Evolutionary conservation across 2,329 filamentous ascomycete genomes (phyloP), one percentile per base, ranked within the genome.

Genomic region (Remersonia thermophila): DNA sequence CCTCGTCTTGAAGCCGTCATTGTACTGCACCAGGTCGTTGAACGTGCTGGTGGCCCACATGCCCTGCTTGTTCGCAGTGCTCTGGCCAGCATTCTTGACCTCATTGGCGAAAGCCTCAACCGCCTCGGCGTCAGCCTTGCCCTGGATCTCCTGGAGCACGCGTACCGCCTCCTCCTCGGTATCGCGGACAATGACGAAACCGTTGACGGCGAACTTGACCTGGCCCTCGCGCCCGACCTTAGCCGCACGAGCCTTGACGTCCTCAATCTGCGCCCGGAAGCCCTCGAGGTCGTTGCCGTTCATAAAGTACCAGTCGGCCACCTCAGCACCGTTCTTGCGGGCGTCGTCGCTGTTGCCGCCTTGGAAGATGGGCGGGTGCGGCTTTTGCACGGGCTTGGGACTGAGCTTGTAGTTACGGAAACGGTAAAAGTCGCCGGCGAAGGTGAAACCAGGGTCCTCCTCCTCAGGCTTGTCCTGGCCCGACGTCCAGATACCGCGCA

Each of bases 1-100:
- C 50, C 68, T 70, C 3, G 66, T 69, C 54, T 69, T 70, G 52
- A 71, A 71, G 2, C 67, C 67, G 46, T 70, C 66, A 31, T 71
- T 71, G 43, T 70, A 70, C 52, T 70, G 67, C 20, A 70, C 63
- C 36, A 70, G 46, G 45, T 71, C 67, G 33, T 70, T 62, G 28
- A 70, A 62, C 42, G 64, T 65, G 45, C 56, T 62, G 32, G 66
- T 55, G 7, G 66, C 65, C 67, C 66, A 70, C 66, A 70, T 71
- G 29, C 66, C 67, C 31, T 56, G 61, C 49, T 66, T 67, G 35
- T 66, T 63, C 0, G 43, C 43, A 0, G 66, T 66, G 11, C 57
- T 61, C 0, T 61, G 57, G 6, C 66, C 67, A 2, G 67, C 67
- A 38, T 69, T 65, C 45, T 66, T 57, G 2, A 68, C 66, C 17